A percentile compares a stretch with the other conserved stretches of the same genome.
These are phyloP conservation scores for Hemisphaericaspora xylanilytica DNA, from an alignment of 1,139 yeast species.

Conservation along the genomic window DNA sequence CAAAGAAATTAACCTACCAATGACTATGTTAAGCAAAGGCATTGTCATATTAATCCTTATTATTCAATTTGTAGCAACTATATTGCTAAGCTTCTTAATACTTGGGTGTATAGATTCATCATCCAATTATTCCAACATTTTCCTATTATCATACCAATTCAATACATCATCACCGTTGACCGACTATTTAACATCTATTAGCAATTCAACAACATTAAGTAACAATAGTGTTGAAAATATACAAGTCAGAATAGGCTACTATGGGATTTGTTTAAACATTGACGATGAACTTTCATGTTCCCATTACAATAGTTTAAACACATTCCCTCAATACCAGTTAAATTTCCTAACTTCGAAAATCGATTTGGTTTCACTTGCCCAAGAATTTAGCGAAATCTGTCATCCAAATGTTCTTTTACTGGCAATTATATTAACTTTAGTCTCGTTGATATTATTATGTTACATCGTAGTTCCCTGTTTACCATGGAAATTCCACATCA, in stretches of 20 bases:
- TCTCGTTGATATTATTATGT: constrained; percentile 38
- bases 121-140: constrained; percentile 43
- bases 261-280: constrained; percentile 46
- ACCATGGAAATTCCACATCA: constrained; percentile 40
- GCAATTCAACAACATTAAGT: constrained; percentile 4
- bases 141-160: constrained; percentile 45
- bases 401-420: constrained; percentile 57
- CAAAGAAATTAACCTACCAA: too few relatives aligned
- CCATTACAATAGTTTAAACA: constrained; percentile 23
- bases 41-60: constrained; percentile 16
- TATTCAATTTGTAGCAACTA: constrained; percentile 36
- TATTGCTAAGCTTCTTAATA: constrained; percentile 49
- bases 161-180: constrained; percentile 27
- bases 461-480: constrained; percentile 49
- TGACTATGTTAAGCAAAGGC: constrained; percentile 6
- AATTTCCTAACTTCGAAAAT: constrained; percentile 20
- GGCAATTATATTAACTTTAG: constrained; percentile 42
- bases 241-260: constrained; percentile 48
- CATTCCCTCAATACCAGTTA: constrained; percentile 15
- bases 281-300: constrained; percentile 31
- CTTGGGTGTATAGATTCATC: constrained; percentile 48
- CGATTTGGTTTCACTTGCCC: constrained; percentile 42
- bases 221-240: constrained; percentile 22
- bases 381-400: constrained; percentile 42
- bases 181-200: constrained; percentile 4